Percentiles rank a stretch among this genome's conserved stretches.
These are phyloP conservation scores for Fusarium drepaniforme DNA, from an alignment of 2,329 filamentous ascomycete genomes.

Conservation along the genomic window DNA sequence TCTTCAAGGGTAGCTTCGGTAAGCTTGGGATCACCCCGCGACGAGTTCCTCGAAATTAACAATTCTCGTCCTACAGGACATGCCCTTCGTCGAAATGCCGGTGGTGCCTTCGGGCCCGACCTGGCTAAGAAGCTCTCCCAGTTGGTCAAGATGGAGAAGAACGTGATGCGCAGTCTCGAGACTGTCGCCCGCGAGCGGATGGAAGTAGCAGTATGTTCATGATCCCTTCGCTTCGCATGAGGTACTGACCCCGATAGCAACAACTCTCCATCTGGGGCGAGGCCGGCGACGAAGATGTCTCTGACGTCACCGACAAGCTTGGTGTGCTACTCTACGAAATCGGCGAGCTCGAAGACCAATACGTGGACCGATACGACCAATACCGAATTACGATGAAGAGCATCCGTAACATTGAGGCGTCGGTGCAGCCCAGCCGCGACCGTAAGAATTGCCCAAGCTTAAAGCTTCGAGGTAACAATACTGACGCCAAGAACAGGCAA, in stretches of 20 bases:
- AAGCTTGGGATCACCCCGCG: conserved; percentile 52
- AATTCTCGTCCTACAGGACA: conserved; percentile 59
- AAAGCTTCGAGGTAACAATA: neutral
- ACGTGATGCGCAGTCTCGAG: conserved; percentile 99
- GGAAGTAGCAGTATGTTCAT: conserved; percentile 89
- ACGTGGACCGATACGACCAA: conserved; percentile 98
- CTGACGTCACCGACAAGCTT: conserved; percentile 98
- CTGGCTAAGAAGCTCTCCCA: conserved; percentile 97
- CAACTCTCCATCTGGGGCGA: conserved; percentile 99
- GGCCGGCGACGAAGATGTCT: conserved; percentile 95
- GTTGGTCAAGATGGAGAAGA: conserved; percentile 99
- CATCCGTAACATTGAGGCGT: conserved; percentile 98
- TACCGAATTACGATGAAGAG: conserved; percentile 99
- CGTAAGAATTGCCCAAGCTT: conserved; percentile 68
- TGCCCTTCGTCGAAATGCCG: conserved; percentile 79
- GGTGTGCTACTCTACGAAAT: conserved; percentile 98
- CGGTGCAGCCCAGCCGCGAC: conserved; percentile 96
- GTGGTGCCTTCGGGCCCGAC: conserved; percentile 84
- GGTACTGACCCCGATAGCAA: conserved; percentile 71
- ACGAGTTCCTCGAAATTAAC: conserved; percentile 18
- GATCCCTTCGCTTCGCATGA: too few relatives aligned
- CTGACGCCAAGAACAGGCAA: conserved; percentile 72
- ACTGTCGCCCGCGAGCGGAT: conserved; percentile 95
- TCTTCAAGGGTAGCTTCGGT: conserved; percentile 91
- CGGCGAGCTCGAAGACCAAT: conserved; percentile 97